Evolutionary conservation across 2,329 filamentous ascomycete genomes (phyloP).

Genomic region (Periconia digitata): DNA sequence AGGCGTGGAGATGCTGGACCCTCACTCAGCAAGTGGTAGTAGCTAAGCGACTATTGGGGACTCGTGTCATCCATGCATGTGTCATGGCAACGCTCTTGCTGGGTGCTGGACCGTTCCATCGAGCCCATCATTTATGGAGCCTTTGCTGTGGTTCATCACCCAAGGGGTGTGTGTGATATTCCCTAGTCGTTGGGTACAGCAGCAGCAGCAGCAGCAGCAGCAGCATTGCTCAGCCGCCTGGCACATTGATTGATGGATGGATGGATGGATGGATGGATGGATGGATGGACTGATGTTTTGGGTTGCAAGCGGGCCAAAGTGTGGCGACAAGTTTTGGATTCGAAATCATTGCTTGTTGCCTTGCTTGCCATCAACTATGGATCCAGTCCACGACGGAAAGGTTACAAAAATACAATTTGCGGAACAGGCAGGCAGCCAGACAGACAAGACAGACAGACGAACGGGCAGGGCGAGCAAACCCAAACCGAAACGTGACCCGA

Average conservation of each 20-base stretch:
- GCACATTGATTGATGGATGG: too few relatives aligned
- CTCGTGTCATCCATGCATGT: not conserved
- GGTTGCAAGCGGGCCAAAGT: not conserved
- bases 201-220: too few relatives aligned
- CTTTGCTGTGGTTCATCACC: too few relatives aligned
- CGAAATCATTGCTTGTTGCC: not conserved
- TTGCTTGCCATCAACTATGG: not conserved
- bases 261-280: too few relatives aligned
- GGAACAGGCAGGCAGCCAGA: too few relatives aligned
- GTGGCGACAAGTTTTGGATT: not conserved
- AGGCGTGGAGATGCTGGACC: not conserved
- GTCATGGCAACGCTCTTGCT: not conserved
- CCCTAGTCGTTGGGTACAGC: too few relatives aligned
- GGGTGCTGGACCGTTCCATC: not conserved
- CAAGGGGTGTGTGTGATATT: too few relatives aligned
- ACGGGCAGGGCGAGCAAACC: not conserved
- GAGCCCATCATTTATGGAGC: not conserved
- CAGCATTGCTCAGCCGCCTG: too few relatives aligned
- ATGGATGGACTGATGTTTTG: not conserved
- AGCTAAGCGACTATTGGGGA: too few relatives aligned
- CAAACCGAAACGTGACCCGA: conserved; percentile 5
- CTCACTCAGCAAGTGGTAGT: not conserved
- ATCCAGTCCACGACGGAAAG: not conserved
- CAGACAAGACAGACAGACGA: too few relatives aligned
- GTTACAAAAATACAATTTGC: not conserved